These are phyloP conservation scores for Diaporthe destruens DNA, from an alignment of 2,329 filamentous ascomycete genomes.

Conservation along the genomic window DNA sequence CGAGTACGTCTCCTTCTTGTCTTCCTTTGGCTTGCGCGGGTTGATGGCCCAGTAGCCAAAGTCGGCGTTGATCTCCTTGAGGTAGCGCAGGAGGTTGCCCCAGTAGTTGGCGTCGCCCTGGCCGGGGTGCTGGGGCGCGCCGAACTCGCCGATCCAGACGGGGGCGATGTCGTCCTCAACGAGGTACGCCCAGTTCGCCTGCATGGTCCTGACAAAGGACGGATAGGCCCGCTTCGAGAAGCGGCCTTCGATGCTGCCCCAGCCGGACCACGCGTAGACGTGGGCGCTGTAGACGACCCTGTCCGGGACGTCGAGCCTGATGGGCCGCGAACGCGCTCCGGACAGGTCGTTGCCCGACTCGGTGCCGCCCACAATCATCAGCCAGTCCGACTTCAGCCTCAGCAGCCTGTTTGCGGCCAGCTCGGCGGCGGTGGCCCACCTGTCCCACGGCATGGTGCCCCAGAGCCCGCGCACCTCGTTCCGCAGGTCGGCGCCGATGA, in stretches of 20 bases:
- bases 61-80: conserved; percentile 70
- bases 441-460: conserved; percentile 76
- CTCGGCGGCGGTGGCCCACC: conserved; percentile 75
- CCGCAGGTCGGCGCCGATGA: conserved; percentile 75
- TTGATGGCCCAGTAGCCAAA: conserved; percentile 80
- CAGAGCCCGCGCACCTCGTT: conserved; percentile 78
- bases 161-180: conserved; percentile 68
- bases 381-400: conserved; percentile 71
- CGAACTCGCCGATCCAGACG: conserved; percentile 78
- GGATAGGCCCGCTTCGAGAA: conserved; percentile 72
- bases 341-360: conserved; percentile 75
- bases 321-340: conserved; percentile 66
- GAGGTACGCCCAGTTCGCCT: conserved; percentile 75
- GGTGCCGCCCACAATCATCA: conserved; percentile 76
- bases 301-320: conserved; percentile 67
- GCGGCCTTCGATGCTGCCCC: conserved; percentile 71
- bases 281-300: conserved; percentile 76
- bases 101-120: conserved; percentile 74
- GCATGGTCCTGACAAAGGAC: conserved; percentile 74
- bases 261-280: conserved; percentile 78
- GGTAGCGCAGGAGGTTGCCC: conserved; percentile 71
- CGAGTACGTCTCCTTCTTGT: conserved; percentile 71
- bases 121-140: conserved; percentile 66
- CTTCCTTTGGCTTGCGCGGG: conserved; percentile 71
- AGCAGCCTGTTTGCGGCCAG: conserved; percentile 72